Conservation (phyloP, 2,329 filamentous ascomycete genomes). For the Epicoccum sorghinum region DNA sequence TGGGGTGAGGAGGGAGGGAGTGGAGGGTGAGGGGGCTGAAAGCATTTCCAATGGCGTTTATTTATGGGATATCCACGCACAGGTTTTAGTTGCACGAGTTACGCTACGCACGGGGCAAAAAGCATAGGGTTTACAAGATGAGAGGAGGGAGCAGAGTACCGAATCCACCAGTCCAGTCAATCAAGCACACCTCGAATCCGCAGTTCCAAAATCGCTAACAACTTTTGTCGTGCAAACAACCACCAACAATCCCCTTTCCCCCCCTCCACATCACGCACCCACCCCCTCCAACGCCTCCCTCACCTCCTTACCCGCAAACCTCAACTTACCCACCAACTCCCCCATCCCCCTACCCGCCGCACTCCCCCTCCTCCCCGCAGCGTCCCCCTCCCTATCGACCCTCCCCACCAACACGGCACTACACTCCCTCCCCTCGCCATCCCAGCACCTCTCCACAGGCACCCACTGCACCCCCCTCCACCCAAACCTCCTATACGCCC, state of each 20-base stretch:
- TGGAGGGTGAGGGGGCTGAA: background rate
- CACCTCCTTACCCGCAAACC: conserved; percentile 19
- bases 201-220: too few relatives aligned
- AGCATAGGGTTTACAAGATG: too few relatives aligned
- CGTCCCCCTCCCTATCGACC: conserved; percentile 22
- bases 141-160: too few relatives aligned
- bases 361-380: conserved; percentile 19
- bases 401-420: conserved; percentile 35
- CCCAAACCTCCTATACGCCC: background rate
- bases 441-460: conserved; percentile 43
- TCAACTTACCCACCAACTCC: conserved; percentile 29
- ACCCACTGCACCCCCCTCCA: conserved; percentile 34
- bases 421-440: conserved; percentile 29
- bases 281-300: conserved; percentile 2
- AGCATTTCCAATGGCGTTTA: too few relatives aligned
- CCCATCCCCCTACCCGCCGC: conserved; percentile 26
- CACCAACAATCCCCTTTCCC: background rate
- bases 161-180: too few relatives aligned
- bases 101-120: too few relatives aligned
- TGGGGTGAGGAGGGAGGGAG: too few relatives aligned
- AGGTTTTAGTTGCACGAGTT: too few relatives aligned
- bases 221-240: too few relatives aligned
- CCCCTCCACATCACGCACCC: too few relatives aligned
- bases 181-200: too few relatives aligned
- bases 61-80: too few relatives aligned